phyloP scores from a whole-genome alignment of 1,139 yeast genomes.

The Yamadazyma jaroonii region DNA sequence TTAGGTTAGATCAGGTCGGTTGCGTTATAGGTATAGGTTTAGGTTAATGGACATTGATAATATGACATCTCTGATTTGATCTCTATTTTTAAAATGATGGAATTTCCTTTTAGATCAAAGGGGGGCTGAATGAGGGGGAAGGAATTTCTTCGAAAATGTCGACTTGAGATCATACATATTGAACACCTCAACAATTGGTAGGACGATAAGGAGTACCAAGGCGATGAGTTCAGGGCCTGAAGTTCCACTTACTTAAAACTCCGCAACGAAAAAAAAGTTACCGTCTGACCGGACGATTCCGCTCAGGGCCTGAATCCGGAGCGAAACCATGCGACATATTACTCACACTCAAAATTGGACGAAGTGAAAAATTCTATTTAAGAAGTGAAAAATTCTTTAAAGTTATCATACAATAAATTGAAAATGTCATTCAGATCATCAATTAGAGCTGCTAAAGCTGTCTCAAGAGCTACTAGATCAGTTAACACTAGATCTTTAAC shows the following conservation, averaged over 20 bases:
- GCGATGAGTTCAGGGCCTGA: not conserved
- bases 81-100: no score
- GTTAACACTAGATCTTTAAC: constrained; percentile 67
- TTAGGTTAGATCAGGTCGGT: not conserved
- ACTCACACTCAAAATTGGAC: constrained; percentile 2
- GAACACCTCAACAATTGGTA: not conserved
- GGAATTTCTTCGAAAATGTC: no score
- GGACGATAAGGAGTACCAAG: no score
- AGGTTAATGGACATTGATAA: not conserved
- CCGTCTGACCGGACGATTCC: constrained; percentile 1
- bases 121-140: not conserved
- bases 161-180: not conserved
- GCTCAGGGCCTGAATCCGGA: constrained; percentile 4
- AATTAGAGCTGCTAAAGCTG: constrained; percentile 60
- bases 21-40: no score
- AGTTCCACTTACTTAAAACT: not conserved
- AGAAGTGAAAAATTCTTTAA: not conserved
- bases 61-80: no score
- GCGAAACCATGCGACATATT: constrained; percentile 5
- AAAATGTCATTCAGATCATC: constrained; percentile 64
- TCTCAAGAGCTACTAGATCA: constrained; percentile 50
- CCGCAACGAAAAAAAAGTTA: not conserved
- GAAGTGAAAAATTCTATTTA: constrained; percentile 6
- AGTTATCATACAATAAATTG: not conserved
- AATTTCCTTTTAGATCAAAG: no score